phyloP scores from a whole-genome alignment of 2,329 filamentous ascomycete species.

The Anthostomella pinea region DNA sequence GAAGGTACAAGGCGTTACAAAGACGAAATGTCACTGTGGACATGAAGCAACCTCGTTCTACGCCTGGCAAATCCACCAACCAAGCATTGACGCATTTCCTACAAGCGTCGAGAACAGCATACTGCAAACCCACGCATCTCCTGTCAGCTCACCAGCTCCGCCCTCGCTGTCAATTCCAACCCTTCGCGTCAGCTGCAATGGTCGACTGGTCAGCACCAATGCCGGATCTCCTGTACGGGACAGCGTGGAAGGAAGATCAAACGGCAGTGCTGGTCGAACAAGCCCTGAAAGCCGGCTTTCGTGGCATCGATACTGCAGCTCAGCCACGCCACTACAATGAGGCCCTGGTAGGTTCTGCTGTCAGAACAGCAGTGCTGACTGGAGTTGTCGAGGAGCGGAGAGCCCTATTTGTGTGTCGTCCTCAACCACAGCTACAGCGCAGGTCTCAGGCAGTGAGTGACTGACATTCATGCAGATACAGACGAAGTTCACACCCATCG shows the following conservation, averaged over 20 bases:
- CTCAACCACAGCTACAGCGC: conserved; percentile 4
- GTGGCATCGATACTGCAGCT: conserved; percentile 73
- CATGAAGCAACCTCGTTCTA: no score
- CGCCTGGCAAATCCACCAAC: no score
- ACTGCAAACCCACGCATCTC: no score
- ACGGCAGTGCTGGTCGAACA: conserved; percentile 66
- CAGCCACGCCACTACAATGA: conserved; percentile 79
- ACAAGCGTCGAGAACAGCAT: no score
- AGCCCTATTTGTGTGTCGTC: conserved; percentile 58
- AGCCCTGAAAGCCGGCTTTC: conserved; percentile 68
- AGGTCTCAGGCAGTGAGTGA: conserved; percentile 7
- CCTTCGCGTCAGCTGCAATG: conserved; percentile 3
- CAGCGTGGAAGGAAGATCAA: conserved; percentile 77
- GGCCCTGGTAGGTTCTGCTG: conserved; percentile 63
- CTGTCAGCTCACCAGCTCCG: no score
- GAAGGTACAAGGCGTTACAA: no score
- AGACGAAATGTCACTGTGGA: no score
- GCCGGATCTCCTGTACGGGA: conserved; percentile 68
- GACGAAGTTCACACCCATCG: conserved; percentile 74
- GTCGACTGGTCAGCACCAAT: conserved; percentile 35
- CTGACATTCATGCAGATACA: conserved; percentile 54
- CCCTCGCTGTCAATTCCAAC: no score
- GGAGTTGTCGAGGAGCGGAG: conserved; percentile 56
- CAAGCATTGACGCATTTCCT: no score
- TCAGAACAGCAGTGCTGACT: conserved; percentile 58